Evolutionary conservation across 345 rosid genomes (phyloP).

Genomic region (Rhizophora apiculata): DNA sequence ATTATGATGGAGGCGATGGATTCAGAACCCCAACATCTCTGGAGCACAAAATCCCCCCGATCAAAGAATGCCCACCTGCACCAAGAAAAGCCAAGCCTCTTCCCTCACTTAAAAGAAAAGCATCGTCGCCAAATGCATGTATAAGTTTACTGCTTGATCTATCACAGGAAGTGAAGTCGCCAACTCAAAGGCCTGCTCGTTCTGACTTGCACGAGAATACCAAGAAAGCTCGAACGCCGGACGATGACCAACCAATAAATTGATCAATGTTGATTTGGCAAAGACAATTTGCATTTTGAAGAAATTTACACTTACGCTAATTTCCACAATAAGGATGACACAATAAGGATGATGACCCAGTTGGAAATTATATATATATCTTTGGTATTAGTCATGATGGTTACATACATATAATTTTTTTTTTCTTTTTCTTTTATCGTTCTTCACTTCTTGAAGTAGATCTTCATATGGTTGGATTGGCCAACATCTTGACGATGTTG

Average conservation of each 20-base stretch:
- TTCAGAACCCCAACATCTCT: conserved; percentile 28
- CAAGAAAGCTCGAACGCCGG: conserved; percentile 52
- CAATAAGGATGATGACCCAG: background rate
- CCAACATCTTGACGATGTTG: conserved; percentile 7
- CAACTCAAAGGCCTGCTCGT: conserved; percentile 27
- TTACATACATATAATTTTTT: no score
- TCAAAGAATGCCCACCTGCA: conserved; percentile 26
- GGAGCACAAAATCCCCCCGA: conserved; percentile 20
- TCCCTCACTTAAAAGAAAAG: conserved; percentile 34
- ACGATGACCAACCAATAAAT: conserved; percentile 9
- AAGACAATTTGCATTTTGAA: background rate
- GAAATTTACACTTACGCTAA: no score
- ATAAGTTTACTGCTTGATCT: conserved; percentile 35
- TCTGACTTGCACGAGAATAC: conserved; percentile 28
- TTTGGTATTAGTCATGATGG: background rate
- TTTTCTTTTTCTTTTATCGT: background rate
- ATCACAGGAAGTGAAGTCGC: conserved; percentile 41
- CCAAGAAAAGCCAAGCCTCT: conserved; percentile 18
- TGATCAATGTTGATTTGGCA: background rate
- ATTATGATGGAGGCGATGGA: conserved; percentile 15
- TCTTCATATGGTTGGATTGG: conserved; percentile 4
- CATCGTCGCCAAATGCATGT: background rate
- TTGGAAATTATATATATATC: background rate
- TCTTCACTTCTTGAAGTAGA: background rate
- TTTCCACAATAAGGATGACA: background rate